Conservation (phyloP, 2,329 filamentous ascomycete genomes). For the Botrytis paeoniae region DNA sequence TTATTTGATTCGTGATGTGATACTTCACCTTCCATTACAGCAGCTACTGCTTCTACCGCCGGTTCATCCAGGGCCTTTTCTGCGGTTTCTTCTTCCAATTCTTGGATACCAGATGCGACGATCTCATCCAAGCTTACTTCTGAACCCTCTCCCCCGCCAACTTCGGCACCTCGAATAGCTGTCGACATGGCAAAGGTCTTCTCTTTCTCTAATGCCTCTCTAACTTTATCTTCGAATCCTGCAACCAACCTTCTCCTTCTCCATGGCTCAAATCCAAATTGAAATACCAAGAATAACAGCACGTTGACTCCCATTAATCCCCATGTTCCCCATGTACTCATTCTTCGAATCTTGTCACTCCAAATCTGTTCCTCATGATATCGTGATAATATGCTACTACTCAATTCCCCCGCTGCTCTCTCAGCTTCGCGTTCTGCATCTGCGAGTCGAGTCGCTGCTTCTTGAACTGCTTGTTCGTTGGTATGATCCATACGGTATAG, state of each 20-base stretch:
- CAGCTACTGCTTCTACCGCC: constrained; percentile 30
- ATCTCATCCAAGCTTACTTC: constrained; percentile 28
- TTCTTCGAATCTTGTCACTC: constrained; percentile 94
- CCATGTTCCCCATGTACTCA: constrained; percentile 98
- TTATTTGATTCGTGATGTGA: constrained; percentile 11
- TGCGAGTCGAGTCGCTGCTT: constrained; percentile 68
- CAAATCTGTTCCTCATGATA: constrained; percentile 99
- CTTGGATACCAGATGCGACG: constrained; percentile 28
- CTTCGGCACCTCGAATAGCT: constrained; percentile 18
- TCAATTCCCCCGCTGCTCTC: constrained; percentile 70
- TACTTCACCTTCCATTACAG: constrained; percentile 25
- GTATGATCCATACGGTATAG: constrained; percentile 90
- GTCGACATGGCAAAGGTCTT: constrained; percentile 22
- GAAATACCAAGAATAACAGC: constrained; percentile 77
- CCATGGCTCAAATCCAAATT: constrained; percentile 93
- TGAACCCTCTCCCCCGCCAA: constrained; percentile 6
- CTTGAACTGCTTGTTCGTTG: constrained; percentile 79
- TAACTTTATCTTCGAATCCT: constrained; percentile 77
- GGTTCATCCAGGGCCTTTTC: constrained; percentile 21
- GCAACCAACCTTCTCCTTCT: constrained; percentile 74
- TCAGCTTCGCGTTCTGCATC: constrained; percentile 78
- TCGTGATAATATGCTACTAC: constrained; percentile 77
- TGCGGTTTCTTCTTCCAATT: constrained; percentile 27
- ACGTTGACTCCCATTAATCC: constrained; percentile 97
- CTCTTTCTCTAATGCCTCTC: constrained; percentile 53